These are phyloP conservation scores for Colletotrichum acutatum DNA, from an alignment of 2,329 filamentous ascomycete genomes.

Conservation along the genomic window DNA sequence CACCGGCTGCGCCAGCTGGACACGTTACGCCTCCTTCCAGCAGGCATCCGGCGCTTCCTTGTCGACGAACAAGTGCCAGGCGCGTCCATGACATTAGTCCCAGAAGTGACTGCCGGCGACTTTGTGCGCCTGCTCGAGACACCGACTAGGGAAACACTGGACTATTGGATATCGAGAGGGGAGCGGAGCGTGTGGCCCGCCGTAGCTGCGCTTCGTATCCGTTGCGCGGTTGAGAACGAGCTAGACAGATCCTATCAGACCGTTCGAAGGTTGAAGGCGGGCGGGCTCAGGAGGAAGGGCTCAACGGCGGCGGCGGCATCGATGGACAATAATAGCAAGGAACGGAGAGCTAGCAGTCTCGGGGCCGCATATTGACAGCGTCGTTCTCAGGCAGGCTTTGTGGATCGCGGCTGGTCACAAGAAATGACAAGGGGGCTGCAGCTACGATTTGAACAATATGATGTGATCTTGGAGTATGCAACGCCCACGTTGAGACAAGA, in stretches of 20 bases:
- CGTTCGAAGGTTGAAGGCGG: conserved; percentile 72
- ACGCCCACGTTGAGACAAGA: background rate
- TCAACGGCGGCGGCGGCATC: conserved; percentile 36
- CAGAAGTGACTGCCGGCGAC: conserved; percentile 78
- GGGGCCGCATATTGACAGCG: conserved; percentile 29
- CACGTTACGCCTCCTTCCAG: conserved; percentile 77
- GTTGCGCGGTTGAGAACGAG: conserved; percentile 88
- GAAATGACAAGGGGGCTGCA: background rate
- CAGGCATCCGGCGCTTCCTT: conserved; percentile 77
- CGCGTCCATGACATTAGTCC: conserved; percentile 83
- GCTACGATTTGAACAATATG: background rate
- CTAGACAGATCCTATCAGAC: conserved; percentile 87
- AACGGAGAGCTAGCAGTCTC: conserved; percentile 38
- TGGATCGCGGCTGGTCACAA: background rate
- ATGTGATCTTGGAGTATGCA: background rate
- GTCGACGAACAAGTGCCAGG: conserved; percentile 86
- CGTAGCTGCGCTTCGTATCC: conserved; percentile 81
- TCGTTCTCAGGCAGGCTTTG: conserved; percentile 12
- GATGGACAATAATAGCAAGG: conserved; percentile 27
- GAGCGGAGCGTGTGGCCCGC: conserved; percentile 94
- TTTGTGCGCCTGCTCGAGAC: conserved; percentile 85
- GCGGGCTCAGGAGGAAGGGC: conserved; percentile 59
- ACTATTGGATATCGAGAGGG: conserved; percentile 87
- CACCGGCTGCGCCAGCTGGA: conserved; percentile 87
- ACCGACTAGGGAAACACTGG: conserved; percentile 78